Conservation (phyloP, 2,329 filamentous ascomycete species). For the Blumeria graminis region DNA sequence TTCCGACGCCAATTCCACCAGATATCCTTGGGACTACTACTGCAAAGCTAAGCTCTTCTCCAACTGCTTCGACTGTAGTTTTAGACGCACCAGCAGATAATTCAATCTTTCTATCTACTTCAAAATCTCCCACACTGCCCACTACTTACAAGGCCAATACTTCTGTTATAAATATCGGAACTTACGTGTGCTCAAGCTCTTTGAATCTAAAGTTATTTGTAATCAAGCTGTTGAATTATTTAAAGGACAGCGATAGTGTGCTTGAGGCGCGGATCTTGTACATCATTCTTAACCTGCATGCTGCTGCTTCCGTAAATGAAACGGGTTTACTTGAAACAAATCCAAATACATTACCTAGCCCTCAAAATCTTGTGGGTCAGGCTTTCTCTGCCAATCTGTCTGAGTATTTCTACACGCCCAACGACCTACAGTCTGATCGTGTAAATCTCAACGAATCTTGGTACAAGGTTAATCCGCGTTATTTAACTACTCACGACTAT, state of each 20-base stretch:
- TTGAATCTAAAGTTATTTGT: conserved; percentile 26
- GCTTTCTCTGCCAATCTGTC: conserved; percentile 24
- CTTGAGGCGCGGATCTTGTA: conserved; percentile 28
- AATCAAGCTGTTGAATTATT: conserved; percentile 25
- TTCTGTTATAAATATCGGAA: conserved; percentile 24
- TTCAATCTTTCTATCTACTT: background rate
- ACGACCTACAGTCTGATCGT: conserved; percentile 24
- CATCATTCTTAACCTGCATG: conserved; percentile 34
- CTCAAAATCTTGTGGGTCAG: conserved; percentile 21
- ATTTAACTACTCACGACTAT: conserved; percentile 26
- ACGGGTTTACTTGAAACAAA: background rate
- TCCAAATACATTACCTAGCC: conserved; percentile 19
- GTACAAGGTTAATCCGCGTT: conserved; percentile 21
- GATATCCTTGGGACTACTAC: background rate
- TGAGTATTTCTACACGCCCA: conserved; percentile 28
- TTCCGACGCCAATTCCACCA: background rate
- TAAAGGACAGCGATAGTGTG: conserved; percentile 26
- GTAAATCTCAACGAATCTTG: conserved; percentile 32
- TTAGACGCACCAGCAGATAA: background rate
- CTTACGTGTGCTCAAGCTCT: conserved; percentile 27
- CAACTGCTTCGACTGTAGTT: background rate
- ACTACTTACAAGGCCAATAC: conserved; percentile 7
- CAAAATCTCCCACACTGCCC: background rate
- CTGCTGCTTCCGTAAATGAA: conserved; percentile 20
- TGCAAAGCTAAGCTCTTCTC: background rate